Evolutionary conservation across 2,329 filamentous ascomycete genomes (phyloP).

Genomic region (Aspergillus tanneri): DNA sequence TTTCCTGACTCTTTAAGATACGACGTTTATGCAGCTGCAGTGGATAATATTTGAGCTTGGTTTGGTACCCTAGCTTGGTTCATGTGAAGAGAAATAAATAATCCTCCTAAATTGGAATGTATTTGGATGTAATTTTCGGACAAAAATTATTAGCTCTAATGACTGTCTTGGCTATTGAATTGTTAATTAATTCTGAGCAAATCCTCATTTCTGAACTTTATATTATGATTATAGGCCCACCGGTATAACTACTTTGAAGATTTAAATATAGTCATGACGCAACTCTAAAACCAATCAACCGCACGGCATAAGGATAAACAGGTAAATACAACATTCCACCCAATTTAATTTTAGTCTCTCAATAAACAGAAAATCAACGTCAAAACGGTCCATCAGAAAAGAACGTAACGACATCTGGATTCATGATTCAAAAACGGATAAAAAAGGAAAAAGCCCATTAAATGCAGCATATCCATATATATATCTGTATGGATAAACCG

Average conservation of each 20-base stretch:
- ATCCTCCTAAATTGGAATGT: too few relatives aligned
- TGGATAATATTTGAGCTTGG: neutral
- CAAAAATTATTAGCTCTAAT: too few relatives aligned
- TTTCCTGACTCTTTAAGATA: constrained; percentile 33
- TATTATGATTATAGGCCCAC: too few relatives aligned
- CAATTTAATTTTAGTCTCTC: too few relatives aligned
- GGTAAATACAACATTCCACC: neutral
- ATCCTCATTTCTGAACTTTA: too few relatives aligned
- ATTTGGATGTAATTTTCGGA: too few relatives aligned
- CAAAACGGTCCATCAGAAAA: constrained; percentile 3
- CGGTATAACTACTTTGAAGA: too few relatives aligned
- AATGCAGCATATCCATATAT: neutral
- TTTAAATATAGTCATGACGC: too few relatives aligned
- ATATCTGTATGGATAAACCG: neutral
- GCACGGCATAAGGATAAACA: neutral
- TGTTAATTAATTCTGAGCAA: too few relatives aligned
- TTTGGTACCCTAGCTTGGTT: neutral
- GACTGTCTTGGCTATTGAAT: too few relatives aligned
- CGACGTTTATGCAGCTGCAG: constrained; percentile 8
- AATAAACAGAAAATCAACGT: neutral
- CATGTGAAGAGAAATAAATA: too few relatives aligned
- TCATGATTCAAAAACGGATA: constrained; percentile 7
- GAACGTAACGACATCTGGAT: constrained; percentile 14
- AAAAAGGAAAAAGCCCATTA: constrained; percentile 2
- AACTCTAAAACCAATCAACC: too few relatives aligned